Conservation (phyloP, 805 yeast genomes). For the Teunomyces gatunensis region DNA sequence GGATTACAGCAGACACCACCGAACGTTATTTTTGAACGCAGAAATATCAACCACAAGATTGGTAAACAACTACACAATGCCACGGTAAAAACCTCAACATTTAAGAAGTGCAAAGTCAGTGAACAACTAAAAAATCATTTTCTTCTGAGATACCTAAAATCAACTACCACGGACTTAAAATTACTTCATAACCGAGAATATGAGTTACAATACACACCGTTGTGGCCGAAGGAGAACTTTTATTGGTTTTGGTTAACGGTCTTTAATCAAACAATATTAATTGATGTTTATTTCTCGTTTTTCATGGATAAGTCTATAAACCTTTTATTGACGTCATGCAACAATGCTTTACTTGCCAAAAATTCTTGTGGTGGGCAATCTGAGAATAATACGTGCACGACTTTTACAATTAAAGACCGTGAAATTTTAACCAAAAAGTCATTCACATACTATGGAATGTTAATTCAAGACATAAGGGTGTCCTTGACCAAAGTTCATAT, state of each 20-base stretch:
- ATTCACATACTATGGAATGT: constrained; percentile 32
- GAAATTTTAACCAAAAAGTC: constrained; percentile 29
- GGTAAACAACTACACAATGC: constrained; percentile 23
- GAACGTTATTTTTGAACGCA: not conserved
- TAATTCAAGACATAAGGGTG: constrained; percentile 32
- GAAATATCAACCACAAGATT: not conserved
- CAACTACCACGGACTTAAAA: constrained; percentile 11
- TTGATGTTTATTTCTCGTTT: constrained; percentile 33
- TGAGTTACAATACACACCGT: constrained; percentile 17
- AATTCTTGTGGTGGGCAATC: not conserved
- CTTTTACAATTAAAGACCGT: constrained; percentile 29
- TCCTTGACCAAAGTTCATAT: constrained; percentile 27
- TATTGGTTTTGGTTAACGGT: constrained; percentile 30
- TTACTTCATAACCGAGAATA: constrained; percentile 14
- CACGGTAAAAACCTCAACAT: constrained; percentile 6
- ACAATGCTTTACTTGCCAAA: constrained; percentile 5
- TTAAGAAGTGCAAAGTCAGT: constrained; percentile 11
- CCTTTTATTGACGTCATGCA: constrained; percentile 18
- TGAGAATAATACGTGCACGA: constrained; percentile 11
- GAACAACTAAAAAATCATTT: constrained; percentile 13
- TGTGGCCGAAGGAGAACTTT: constrained; percentile 22
- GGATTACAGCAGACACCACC: not conserved
- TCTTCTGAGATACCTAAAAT: constrained; percentile 13
- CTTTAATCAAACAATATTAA: constrained; percentile 24
- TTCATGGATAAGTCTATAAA: constrained; percentile 38